These are phyloP conservation scores for Scolecobasidium constrictum DNA, from an alignment of 2,329 filamentous ascomycete genomes.

Conservation along the genomic window DNA sequence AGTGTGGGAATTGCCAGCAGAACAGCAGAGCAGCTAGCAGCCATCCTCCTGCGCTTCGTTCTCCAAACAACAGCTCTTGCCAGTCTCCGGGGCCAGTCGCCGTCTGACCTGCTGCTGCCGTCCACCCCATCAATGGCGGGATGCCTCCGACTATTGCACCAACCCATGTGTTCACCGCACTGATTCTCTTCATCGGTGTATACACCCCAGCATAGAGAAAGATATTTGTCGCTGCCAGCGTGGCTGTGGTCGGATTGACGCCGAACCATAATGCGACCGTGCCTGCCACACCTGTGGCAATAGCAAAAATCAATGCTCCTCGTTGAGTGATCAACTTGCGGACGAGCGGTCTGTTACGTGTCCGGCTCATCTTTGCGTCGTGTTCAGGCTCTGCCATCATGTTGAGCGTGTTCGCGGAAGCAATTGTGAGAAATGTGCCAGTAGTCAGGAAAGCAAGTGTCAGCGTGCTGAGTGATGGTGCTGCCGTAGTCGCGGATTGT, in stretches of 20 bases:
- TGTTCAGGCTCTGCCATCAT: slow-evolving; percentile 92
- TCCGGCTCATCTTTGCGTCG: slow-evolving; percentile 90
- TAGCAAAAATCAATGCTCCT: slow-evolving; percentile 66
- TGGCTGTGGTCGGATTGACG: slow-evolving; percentile 87
- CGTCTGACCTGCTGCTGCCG: slow-evolving; percentile 80
- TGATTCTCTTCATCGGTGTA: slow-evolving; percentile 82
- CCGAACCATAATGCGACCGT: slow-evolving; percentile 70
- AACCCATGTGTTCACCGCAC: slow-evolving; percentile 86
- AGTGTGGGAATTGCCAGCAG: slow-evolving; percentile 97
- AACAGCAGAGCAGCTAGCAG: slow-evolving; percentile 74
- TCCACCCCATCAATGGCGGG: slow-evolving; percentile 96
- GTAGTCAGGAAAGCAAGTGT: slow-evolving; percentile 87
- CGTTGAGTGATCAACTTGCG: slow-evolving; percentile 63
- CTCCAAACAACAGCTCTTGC: slow-evolving; percentile 63
- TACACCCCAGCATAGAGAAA: slow-evolving; percentile 83
- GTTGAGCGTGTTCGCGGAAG: slow-evolving; percentile 87
- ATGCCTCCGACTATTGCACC: slow-evolving; percentile 89
- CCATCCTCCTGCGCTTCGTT: slow-evolving; percentile 70
- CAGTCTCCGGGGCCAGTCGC: slow-evolving; percentile 46
- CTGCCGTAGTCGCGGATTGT: slow-evolving; percentile 51
- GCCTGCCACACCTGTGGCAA: slow-evolving; percentile 59
- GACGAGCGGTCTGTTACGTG: slow-evolving; percentile 79
- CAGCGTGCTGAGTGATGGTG: slow-evolving; percentile 76
- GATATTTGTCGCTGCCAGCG: slow-evolving; percentile 76
- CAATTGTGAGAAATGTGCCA: slow-evolving; percentile 80